Percentiles rank a stretch among this genome's conserved stretches.
Conservation (phyloP, 306 rosid species). For the Ammopiptanthus mongolicus region DNA sequence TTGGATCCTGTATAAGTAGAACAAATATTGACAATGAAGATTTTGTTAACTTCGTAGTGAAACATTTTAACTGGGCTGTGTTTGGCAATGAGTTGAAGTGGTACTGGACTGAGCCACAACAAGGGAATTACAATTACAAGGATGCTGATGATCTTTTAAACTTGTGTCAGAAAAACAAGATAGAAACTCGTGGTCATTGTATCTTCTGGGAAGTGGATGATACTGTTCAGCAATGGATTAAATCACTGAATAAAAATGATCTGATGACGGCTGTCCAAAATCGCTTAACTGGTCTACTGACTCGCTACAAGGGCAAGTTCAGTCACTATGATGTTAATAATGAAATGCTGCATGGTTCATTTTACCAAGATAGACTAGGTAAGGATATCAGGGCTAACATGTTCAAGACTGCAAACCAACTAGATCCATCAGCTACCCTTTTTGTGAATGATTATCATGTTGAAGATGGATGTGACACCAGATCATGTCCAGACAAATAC, state of each 20-base stretch:
- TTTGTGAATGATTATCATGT: constrained; percentile 88
- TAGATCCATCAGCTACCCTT: constrained; percentile 69
- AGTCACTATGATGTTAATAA: constrained; percentile 89
- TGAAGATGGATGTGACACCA: constrained; percentile 79
- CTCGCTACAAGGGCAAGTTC: constrained; percentile 82
- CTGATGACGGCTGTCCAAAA: constrained; percentile 67
- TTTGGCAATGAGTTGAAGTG: constrained; percentile 95
- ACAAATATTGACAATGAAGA: constrained; percentile 90
- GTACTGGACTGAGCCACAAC: constrained; percentile 92
- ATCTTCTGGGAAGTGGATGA: constrained; percentile 90
- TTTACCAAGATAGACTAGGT: constrained; percentile 70
- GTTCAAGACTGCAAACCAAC: constrained; percentile 74
- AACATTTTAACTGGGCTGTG: constrained; percentile 91
- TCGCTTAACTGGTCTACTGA: constrained; percentile 59
- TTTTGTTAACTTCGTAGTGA: constrained; percentile 58
- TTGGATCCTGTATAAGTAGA: constrained; percentile 79
- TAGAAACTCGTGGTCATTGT: constrained; percentile 79
- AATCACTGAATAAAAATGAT: constrained; percentile 52
- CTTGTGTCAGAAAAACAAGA: constrained; percentile 57
- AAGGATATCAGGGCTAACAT: constrained; percentile 73
- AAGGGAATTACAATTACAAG: constrained; percentile 71
- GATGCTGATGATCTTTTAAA: constrained; percentile 84
- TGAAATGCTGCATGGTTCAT: constrained; percentile 92
- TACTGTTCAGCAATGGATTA: constrained; percentile 72
- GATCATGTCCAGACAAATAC: constrained; percentile 75